Percentiles rank a stretch among this genome's conserved stretches.
These are phyloP conservation scores for Phytophthora pseudosyringae DNA, from an alignment of 352 stramenopile genomes.

Conservation along the genomic window DNA sequence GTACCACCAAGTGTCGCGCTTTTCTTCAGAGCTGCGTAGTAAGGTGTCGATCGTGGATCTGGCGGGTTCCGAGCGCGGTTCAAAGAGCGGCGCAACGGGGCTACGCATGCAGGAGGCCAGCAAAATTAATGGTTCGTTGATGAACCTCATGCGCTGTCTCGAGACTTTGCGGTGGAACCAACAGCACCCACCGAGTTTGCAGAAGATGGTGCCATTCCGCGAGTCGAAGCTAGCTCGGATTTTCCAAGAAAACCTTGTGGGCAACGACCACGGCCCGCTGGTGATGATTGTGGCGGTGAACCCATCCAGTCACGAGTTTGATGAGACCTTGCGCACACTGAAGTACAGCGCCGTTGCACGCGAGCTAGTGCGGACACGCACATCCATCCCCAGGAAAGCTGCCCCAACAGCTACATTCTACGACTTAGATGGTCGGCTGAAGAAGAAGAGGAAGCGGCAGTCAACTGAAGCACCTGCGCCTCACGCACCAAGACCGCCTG, in stretches of 20 bases:
- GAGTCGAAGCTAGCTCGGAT: conserved; percentile 97
- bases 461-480: conserved; percentile 27
- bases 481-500: conserved; percentile 1
- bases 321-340: conserved; percentile 96
- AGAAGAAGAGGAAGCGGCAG: conserved; percentile 48
- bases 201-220: conserved; percentile 96
- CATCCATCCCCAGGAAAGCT: conserved; percentile 44
- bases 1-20: conserved; percentile 44
- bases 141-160: conserved; percentile 98
- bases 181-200: conserved; percentile 64
- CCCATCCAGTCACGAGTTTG: conserved; percentile 93
- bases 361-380: conserved; percentile 82
- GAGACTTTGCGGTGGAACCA: conserved; percentile 94
- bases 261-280: conserved; percentile 83
- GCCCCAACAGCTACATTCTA: conserved; percentile 48
- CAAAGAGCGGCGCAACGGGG: conserved; percentile 80
- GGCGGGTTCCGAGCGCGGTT: conserved; percentile 81
- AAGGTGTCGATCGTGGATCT: conserved; percentile 97
- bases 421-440: conserved; percentile 57
- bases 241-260: conserved; percentile 95
- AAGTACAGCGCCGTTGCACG: conserved; percentile 94
- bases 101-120: conserved; percentile 96
- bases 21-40: conserved; percentile 33
- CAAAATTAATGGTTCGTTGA: conserved; percentile 98
- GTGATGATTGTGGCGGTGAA: conserved; percentile 98